These are phyloP conservation scores for Coemansia pectinata DNA, from an alignment of 192 early-diverging fungal species.

Conservation along the genomic window DNA sequence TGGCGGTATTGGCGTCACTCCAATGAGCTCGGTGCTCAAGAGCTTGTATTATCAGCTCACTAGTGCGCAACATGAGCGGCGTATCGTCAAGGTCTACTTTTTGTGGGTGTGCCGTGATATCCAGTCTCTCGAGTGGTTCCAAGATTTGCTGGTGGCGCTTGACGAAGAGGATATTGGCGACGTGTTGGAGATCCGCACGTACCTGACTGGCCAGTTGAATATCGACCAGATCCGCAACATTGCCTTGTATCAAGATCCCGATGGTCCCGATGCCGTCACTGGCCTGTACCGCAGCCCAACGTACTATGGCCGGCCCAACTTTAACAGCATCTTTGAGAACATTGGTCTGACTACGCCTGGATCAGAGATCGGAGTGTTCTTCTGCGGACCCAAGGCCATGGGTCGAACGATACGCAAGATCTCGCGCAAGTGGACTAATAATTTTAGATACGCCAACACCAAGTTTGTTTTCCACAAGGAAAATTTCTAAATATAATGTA, in stretches of 20 bases:
- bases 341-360: slow-evolving; percentile 55
- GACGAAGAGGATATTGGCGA: slow-evolving; percentile 62
- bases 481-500: slow-evolving; percentile 56
- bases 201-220: slow-evolving; percentile 62
- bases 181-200: slow-evolving; percentile 66
- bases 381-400: slow-evolving; percentile 75
- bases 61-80: slow-evolving; percentile 22
- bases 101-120: slow-evolving; percentile 70
- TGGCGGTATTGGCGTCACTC: slow-evolving; percentile 76
- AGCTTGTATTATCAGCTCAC: slow-evolving; percentile 62
- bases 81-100: slow-evolving; percentile 59
- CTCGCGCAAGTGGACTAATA: slow-evolving; percentile 47
- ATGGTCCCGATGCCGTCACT: slow-evolving; percentile 69
- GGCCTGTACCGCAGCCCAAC: slow-evolving; percentile 62
- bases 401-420: slow-evolving; percentile 58
- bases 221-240: slow-evolving; percentile 66
- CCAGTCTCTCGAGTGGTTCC: slow-evolving; percentile 69
- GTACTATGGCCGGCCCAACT: slow-evolving; percentile 82
- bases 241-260: slow-evolving; percentile 59
- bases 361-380: slow-evolving; percentile 77
- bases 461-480: slow-evolving; percentile 70
- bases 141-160: slow-evolving; percentile 61
- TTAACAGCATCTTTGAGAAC: slow-evolving; percentile 64
- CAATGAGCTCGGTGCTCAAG: slow-evolving; percentile 71
- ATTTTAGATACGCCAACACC: slow-evolving; percentile 52